Percentiles rank a stretch among this genome's conserved stretches.
Conservation (phyloP, 352 stramenopile species). For the Thraustochytrium sp. region DNA sequence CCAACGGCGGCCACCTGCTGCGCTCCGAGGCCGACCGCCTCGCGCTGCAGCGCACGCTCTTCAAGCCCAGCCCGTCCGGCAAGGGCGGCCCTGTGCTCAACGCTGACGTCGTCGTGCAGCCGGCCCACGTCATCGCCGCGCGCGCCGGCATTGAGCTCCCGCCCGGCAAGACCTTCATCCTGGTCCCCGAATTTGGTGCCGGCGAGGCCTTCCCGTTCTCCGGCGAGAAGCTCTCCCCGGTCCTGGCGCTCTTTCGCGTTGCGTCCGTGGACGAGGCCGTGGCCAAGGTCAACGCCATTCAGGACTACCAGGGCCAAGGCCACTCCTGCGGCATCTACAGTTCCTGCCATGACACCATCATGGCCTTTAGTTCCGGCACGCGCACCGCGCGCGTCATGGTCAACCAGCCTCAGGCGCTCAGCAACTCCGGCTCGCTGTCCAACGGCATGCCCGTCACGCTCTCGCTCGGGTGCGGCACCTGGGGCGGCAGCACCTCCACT, state of each 20-base stretch:
- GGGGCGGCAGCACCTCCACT: conserved; percentile 10
- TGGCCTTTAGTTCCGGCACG: not conserved
- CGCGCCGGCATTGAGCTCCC: not conserved
- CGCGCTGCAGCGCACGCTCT: conserved; percentile 20
- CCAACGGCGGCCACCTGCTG: not conserved
- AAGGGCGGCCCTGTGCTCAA: not conserved
- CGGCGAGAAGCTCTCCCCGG: conserved; percentile 25
- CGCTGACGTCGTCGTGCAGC: conserved; percentile 5
- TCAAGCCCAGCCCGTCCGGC: not conserved
- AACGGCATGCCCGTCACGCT: conserved; percentile 37
- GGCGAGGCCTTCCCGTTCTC: not conserved
- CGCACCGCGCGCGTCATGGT: conserved; percentile 27
- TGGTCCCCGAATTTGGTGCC: not conserved
- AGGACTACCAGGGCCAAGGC: conserved; percentile 20
- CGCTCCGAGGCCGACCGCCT: not conserved
- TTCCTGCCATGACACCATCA: not conserved
- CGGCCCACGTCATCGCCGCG: not conserved
- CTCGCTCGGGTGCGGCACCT: conserved; percentile 22
- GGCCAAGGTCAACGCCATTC: not conserved
- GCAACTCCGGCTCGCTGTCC: conserved; percentile 7
- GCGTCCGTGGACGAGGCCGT: not conserved
- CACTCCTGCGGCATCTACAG: conserved; percentile 9
- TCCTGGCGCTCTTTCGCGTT: conserved; percentile 19
- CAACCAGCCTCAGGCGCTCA: conserved; percentile 35
- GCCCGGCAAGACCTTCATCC: not conserved